These are phyloP conservation scores for Ambrosiella xylebori DNA, from an alignment of 2,329 filamentous ascomycete species.

Conservation along the genomic window DNA sequence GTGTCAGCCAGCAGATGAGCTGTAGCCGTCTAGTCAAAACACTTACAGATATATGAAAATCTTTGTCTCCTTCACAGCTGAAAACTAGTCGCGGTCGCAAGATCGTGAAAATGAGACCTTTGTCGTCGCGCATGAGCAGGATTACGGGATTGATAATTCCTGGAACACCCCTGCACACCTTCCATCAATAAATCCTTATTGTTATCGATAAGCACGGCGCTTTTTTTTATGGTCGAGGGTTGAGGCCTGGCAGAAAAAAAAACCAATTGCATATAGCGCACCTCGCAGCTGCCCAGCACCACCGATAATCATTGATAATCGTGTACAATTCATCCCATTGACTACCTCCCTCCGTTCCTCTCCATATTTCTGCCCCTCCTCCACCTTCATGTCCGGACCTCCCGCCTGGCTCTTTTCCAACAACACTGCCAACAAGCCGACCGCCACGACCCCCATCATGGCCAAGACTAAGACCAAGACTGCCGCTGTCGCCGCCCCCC, in stretches of 20 bases:
- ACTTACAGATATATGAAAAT: too few species aligned
- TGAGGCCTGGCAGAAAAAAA: too few species aligned
- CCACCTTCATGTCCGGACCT: constrained; percentile 15
- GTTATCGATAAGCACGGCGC: not conserved
- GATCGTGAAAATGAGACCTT: too few species aligned
- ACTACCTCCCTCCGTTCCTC: not conserved
- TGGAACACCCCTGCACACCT: not conserved
- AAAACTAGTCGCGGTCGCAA: too few species aligned
- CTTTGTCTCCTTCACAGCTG: too few species aligned
- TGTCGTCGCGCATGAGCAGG: not conserved
- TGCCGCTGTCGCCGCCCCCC: constrained; percentile 23
- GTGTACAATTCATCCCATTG: not conserved
- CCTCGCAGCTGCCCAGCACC: not conserved
- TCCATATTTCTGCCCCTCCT: not conserved
- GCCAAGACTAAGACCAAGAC: constrained; percentile 22
- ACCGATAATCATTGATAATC: not conserved
- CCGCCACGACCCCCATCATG: constrained; percentile 8
- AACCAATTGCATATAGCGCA: too few species aligned
- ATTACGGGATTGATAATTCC: not conserved
- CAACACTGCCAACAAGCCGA: constrained; percentile 19
- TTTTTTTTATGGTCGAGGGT: not conserved
- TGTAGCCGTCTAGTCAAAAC: too few species aligned
- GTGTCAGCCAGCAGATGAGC: not conserved
- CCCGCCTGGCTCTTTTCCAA: constrained; percentile 29
- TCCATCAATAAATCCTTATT: not conserved